Evolutionary conservation across 2,329 filamentous ascomycete species (phyloP), one percentile per base, ranked within the genome.

Genomic region (Alternaria gaisen): DNA sequence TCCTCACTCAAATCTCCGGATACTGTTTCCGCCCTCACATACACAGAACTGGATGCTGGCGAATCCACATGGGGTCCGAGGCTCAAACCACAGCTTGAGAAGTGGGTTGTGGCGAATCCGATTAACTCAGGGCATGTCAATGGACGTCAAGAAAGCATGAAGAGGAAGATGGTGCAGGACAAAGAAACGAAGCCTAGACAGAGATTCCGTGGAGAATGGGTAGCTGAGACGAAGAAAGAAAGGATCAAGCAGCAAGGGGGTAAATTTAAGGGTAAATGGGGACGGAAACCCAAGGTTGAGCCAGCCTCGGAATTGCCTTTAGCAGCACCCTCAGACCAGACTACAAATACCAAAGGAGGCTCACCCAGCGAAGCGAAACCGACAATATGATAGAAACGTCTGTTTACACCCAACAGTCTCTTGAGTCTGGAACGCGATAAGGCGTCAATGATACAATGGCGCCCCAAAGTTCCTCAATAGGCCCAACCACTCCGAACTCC

Each of bases 231-330:
- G 5, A 74, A 72, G 55, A 61, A 64, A 56, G 73, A 72, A 36
- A 66, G 73, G 22, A 72, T 74, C 7, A 68, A 67, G 56, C 73
- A 76, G 48, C 72, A 75, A 54, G 70, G 70, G 12, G 70, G 70
- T 18, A 71, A 67, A 32, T 72, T 59, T 44, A 72, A 72, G 41
- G 70, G 70, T 5, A 72, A 72, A 64, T 72, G 65, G 66, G 60
- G 65, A 18, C 56, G 62, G 32, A 73, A 65, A 54, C 53, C 26
- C 44, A 53, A 53, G 30, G 18, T 38, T 9, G 36, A 44, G 8
- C 14, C 28, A 12, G 12, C 40, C 11, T 24, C 40, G 14, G 40
- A 24, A 42, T 42, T 42, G 40, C 40, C 40, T 16, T 24, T 6
- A 24, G 40, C 12, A 42, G 12, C 20, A 42, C 20, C 40, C 20